These are phyloP conservation scores for Trametes pubescens DNA, from an alignment of 1,284 basidiomycete genomes.

Conservation along the genomic window DNA sequence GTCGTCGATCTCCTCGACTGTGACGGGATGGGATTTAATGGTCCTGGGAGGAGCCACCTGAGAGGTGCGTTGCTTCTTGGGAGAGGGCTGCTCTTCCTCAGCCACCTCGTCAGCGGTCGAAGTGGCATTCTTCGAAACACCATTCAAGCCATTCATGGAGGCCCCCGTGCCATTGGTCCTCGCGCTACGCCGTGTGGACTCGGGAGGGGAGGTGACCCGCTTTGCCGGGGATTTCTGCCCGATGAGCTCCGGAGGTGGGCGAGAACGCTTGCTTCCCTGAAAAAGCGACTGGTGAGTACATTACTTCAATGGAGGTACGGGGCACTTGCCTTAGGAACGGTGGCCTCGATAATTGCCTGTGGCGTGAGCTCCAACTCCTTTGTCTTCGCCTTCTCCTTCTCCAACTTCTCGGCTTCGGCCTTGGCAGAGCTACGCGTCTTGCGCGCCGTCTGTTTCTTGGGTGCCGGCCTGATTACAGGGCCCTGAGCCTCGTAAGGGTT, in stretches of 20 bases:
- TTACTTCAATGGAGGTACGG: conserved; percentile 8
- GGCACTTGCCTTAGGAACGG: conserved; percentile 66
- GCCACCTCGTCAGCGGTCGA: conserved; percentile 38
- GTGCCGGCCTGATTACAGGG: conserved; percentile 54
- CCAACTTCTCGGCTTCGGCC: conserved; percentile 41
- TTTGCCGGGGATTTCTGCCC: conserved; percentile 34
- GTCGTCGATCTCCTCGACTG: conserved; percentile 46
- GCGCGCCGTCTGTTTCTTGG: conserved; percentile 49
- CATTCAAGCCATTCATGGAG: conserved; percentile 29
- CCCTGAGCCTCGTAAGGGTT: conserved; percentile 77
- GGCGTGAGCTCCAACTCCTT: conserved; percentile 52
- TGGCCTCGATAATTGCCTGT: conserved; percentile 75
- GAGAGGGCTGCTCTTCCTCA: conserved; percentile 44
- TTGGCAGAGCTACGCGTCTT: conserved; percentile 38
- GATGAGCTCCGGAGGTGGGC: conserved; percentile 59
- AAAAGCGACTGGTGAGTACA: conserved; percentile 8
- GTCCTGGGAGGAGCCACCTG: conserved; percentile 13
- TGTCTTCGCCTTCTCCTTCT: conserved; percentile 10
- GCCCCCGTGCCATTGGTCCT: conserved; percentile 37
- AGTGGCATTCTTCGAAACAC: conserved; percentile 15
- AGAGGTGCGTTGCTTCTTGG: conserved; percentile 49
- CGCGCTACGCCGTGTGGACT: conserved; percentile 35
- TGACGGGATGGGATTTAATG: conserved; percentile 25
- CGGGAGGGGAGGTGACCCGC: conserved; percentile 24
- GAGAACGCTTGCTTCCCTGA: conserved; percentile 74